Conservation (phyloP, 2,329 filamentous ascomycete species). For the Phialophora chinensis region DNA sequence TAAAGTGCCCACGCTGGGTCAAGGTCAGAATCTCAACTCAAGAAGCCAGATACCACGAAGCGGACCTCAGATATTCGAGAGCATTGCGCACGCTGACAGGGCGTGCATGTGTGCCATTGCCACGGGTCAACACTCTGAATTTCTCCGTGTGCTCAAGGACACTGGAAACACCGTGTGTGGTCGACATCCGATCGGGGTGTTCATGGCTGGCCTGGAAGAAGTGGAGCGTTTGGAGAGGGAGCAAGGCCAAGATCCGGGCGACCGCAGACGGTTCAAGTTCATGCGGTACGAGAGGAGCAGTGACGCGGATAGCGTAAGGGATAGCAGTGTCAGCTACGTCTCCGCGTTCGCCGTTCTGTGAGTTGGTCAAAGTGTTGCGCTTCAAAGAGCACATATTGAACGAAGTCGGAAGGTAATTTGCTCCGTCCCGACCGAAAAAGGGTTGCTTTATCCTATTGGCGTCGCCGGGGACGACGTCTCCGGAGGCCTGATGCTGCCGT, state of each 20-base stretch:
- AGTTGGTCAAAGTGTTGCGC: constrained; percentile 16
- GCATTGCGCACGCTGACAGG: constrained; percentile 79
- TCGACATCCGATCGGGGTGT: constrained; percentile 89
- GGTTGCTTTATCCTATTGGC: neutral
- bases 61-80: constrained; percentile 73
- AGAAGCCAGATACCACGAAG: constrained; percentile 27
- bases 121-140: constrained; percentile 72
- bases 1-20: constrained; percentile 36
- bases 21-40: constrained; percentile 33
- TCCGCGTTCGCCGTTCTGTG: constrained; percentile 83
- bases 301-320: constrained; percentile 67
- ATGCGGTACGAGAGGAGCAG: constrained; percentile 87
- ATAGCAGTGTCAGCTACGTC: constrained; percentile 94
- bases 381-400: neutral
- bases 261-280: constrained; percentile 69
- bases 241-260: constrained; percentile 37
- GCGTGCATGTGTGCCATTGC: constrained; percentile 85
- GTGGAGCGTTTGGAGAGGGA: constrained; percentile 53
- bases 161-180: constrained; percentile 95
- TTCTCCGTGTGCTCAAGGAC: constrained; percentile 69
- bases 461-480: neutral
- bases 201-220: constrained; percentile 84
- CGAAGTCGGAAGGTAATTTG: neutral
- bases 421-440: neutral
- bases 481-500: neutral